Evolutionary conservation across 148 eudicot species (phyloP), one percentile per base, ranked within the genome.

Genomic region (Rhododendron kiyosumense): DNA sequence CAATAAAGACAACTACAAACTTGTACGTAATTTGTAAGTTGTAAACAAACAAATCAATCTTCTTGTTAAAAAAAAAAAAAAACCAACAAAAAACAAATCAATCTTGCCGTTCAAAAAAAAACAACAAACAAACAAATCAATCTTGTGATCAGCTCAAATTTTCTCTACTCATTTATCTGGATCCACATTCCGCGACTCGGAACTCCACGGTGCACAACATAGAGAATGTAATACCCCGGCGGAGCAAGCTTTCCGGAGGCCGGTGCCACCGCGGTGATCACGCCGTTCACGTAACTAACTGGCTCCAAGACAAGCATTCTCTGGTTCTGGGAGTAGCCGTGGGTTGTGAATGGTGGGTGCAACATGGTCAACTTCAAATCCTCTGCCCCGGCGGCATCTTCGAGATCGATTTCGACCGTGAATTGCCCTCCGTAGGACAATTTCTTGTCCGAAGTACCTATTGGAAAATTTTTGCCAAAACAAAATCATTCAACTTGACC

Each of bases 271-370:
- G 88, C 91, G 9, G 85, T 79, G 24, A 94, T 69, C 5, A 5
- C 36, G 5, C 67, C 87, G 3, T 81, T 26, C 0, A 15, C 77
- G 77, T 22, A 65, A 0, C 5, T 22, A 3, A 67, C 71, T 57
- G 59, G 81, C 52, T 84, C 85, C 85, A 94, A 59, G 28, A 83
- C 83, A 0, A 95, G 12, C 86, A 97, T 65, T 79, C 98, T 93
- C 86, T 95, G 99, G 87, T 85, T 86, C 91, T 89, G 91, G 43
- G 98, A 95, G 91, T 92, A 94, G 0, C 99, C 99, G 84, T 97
- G 99, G 10, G 99, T 97, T 7, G 99, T 97, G 86, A 95, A 97
- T 0, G 98, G 98, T 3, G 98, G 99, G 13, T 88, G 57, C 63
- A 89, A 89, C 89, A 97, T 54, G 0, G 93, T 91, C 52, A 97